Conservation (phyloP, 192 early-diverging fungal species). For the Cetraspora pellucida region DNA sequence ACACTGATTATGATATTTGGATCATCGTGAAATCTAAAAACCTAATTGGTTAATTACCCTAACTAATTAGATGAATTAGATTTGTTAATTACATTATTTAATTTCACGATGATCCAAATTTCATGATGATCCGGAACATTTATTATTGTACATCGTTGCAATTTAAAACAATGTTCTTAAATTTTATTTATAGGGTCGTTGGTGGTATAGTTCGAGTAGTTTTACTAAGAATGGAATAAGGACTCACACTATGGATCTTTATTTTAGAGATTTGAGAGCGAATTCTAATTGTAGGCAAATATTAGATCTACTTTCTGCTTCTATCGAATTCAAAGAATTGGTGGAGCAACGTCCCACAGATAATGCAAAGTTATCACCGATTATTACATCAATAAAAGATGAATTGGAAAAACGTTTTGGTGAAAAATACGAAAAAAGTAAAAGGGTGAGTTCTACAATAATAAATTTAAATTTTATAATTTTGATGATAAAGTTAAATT, state of each 20-base stretch:
- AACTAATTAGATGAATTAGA: no score
- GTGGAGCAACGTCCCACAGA: conserved; percentile 47
- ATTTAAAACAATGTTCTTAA: no score
- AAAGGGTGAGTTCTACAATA: conserved; percentile 47
- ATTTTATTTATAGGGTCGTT: conserved; percentile 62
- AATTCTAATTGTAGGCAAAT: conserved; percentile 65
- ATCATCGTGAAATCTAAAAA: background rate
- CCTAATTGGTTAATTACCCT: no score
- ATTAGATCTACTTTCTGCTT: conserved; percentile 73
- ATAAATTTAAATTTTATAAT: background rate
- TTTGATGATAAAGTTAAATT: background rate
- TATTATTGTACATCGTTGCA: no score
- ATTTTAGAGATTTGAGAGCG: conserved; percentile 90
- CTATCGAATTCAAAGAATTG: conserved; percentile 73
- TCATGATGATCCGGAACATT: no score
- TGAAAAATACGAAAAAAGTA: conserved; percentile 64
- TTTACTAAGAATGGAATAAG: conserved; percentile 90
- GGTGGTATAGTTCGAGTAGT: conserved; percentile 92
- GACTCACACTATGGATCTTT: conserved; percentile 85
- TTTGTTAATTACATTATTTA: no score
- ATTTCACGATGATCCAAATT: no score
- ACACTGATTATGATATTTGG: no score
- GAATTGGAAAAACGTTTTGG: conserved; percentile 60
- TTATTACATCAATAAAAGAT: conserved; percentile 49
- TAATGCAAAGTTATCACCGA: conserved; percentile 46